Percentiles rank a stretch among this genome's conserved stretches.
Conservation (phyloP, 768 basidiomycete genomes). For the Myochromella boudieri region DNA sequence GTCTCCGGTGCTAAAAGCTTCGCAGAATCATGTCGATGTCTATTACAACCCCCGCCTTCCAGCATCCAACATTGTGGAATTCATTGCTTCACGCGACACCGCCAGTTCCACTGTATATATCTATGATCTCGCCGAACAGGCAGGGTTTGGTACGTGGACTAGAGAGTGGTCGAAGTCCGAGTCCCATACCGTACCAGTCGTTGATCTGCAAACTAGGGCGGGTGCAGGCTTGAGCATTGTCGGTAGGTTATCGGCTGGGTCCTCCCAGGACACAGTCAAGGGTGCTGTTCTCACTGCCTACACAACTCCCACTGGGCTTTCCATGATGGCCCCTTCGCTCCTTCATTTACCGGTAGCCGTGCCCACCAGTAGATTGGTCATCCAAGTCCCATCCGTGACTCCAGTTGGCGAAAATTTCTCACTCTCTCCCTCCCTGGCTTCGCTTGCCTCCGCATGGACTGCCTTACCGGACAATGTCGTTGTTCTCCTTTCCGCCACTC, state of each 20-base stretch:
- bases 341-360: conserved; percentile 65
- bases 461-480: conserved; percentile 66
- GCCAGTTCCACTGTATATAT: conserved; percentile 71
- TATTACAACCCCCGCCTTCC: conserved; percentile 45
- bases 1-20: conserved; percentile 29
- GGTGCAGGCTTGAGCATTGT: conserved; percentile 83
- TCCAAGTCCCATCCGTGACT: conserved; percentile 81
- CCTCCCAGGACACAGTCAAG: conserved; percentile 63
- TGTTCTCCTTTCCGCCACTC: conserved; percentile 80
- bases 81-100: conserved; percentile 53
- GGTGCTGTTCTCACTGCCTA: conserved; percentile 72
- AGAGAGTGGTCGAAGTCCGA: conserved; percentile 57
- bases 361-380: conserved; percentile 64
- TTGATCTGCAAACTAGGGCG: conserved; percentile 76
- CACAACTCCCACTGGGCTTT: conserved; percentile 81
- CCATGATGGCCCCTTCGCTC: conserved; percentile 80
- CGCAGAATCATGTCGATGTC: conserved; percentile 23
- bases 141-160: conserved; percentile 76
- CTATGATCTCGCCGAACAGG: conserved; percentile 82
- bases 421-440: conserved; percentile 75
- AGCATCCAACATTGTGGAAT: conserved; percentile 69
- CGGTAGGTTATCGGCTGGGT: conserved; percentile 77
- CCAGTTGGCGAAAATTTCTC: conserved; percentile 63
- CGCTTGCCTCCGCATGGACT: conserved; percentile 57
- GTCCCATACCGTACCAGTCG: conserved; percentile 48